Evolutionary conservation across 345 rosid genomes (phyloP).

Genomic region (Moringa oleifera): DNA sequence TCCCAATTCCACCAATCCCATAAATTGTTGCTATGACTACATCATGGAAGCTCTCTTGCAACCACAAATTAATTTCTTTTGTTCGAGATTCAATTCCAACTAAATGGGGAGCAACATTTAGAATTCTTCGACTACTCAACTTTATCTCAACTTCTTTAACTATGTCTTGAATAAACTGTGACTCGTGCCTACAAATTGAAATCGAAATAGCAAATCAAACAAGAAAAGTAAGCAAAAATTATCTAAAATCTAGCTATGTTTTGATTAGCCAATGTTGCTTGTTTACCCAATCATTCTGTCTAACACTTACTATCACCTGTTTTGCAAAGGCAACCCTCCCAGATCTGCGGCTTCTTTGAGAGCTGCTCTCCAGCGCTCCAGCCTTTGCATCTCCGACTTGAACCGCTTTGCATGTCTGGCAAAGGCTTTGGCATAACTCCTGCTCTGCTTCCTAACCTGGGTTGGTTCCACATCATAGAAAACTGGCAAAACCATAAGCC

Average conservation of each 20-base stretch:
- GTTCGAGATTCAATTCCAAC: constrained; percentile 19
- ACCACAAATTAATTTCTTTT: constrained; percentile 13
- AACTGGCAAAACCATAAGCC: constrained; percentile 19
- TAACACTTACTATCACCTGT: too few relatives aligned
- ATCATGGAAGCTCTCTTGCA: constrained; percentile 17
- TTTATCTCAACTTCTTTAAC: constrained; percentile 11
- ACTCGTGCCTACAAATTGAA: not conserved
- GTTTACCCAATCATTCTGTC: too few relatives aligned
- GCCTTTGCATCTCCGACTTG: not conserved
- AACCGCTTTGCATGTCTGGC: constrained; percentile 13
- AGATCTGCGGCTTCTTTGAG: constrained; percentile 13
- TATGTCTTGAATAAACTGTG: not conserved
- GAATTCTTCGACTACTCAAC: constrained; percentile 2
- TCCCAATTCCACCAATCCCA: constrained; percentile 30
- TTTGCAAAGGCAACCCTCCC: constrained; percentile 8
- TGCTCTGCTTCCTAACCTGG: constrained; percentile 21
- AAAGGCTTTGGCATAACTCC: constrained; percentile 20
- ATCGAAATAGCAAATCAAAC: not conserved
- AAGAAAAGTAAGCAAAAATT: too few relatives aligned
- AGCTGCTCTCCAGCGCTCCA: constrained; percentile 21
- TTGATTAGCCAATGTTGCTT: too few relatives aligned
- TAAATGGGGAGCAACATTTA: constrained; percentile 17
- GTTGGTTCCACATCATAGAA: constrained; percentile 33
- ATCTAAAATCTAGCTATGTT: too few relatives aligned
- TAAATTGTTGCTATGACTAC: constrained; percentile 15